A percentile compares a stretch with the other conserved stretches of the same genome.
These are phyloP conservation scores for Porphyridium purpureum DNA, from an alignment of 23 red algal species.

Conservation along the genomic window DNA sequence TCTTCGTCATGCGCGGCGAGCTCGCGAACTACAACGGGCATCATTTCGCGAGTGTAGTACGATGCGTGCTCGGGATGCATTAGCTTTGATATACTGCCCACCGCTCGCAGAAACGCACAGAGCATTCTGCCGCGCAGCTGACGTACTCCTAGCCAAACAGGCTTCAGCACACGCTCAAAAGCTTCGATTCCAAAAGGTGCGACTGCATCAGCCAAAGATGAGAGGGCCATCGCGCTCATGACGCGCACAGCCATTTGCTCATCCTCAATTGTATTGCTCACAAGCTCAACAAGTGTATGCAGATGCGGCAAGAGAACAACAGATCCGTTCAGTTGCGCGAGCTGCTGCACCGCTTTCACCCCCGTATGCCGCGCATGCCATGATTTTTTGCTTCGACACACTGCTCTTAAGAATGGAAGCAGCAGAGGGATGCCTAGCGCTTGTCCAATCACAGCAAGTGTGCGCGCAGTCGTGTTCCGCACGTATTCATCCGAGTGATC, in stretches of 20 bases:
- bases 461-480: constrained; percentile 76
- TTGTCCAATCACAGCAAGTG: constrained; percentile 74
- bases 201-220: constrained; percentile 60
- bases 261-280: constrained; percentile 37
- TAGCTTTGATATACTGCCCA: constrained; percentile 59
- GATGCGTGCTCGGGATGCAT: constrained; percentile 82
- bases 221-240: constrained; percentile 59
- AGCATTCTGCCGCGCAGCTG: constrained; percentile 65
- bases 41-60: constrained; percentile 69
- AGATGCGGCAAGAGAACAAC: constrained; percentile 59
- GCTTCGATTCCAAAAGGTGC: constrained; percentile 88
- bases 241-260: constrained; percentile 75
- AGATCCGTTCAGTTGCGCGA: constrained; percentile 59
- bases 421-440: constrained; percentile 73
- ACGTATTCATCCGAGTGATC: constrained; percentile 90
- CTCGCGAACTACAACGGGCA: constrained; percentile 50
- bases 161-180: constrained; percentile 65
- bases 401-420: constrained; percentile 67
- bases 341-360: constrained; percentile 68
- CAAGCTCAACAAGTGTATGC: constrained; percentile 52
- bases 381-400: constrained; percentile 70
- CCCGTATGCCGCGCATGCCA: constrained; percentile 92
- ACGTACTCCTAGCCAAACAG: constrained; percentile 73
- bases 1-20: constrained; percentile 75
- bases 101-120: constrained; percentile 71